Evolutionary conservation across 306 rosid species (phyloP), one percentile per base, ranked within the genome.

Genomic region (Cajanus cajan): DNA sequence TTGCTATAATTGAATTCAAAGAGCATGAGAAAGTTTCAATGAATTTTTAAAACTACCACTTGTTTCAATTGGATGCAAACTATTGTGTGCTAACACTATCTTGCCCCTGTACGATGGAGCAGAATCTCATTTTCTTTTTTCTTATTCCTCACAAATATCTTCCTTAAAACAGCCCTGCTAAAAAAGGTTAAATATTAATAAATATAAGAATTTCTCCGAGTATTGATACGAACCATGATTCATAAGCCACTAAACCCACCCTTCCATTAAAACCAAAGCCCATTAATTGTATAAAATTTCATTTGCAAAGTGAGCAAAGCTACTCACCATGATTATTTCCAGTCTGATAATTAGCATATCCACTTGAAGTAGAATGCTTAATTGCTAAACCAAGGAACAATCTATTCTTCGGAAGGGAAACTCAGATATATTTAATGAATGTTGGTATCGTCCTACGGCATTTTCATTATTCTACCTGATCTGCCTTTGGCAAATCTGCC

Each of bases 381-480:
- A 47, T 61, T 62, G 74, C 19, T 11, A 43, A 34, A 18, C 24
- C 62, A 84, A 41, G 55, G 34, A 59, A 37, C 25, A 21, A 51
- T 40, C n/a, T 57, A 69, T 63, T 75, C 71, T 66, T 41, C 24
- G 74, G 6, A 19, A 59, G 16, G 28, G 19, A 74, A 36, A 39
- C 44, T 41, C 22, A 28, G 55, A 58, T 50, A 61, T 40, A 62
- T 51, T 69, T 18, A 68, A 39, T 28, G 65, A 73, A 61, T 48
- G 78, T 55, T 1, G 25, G 25, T 68, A 40, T 40, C 39, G 55
- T 77, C 57, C 68, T 75, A 40, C n/a, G 71, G 76, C 2, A 50
- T 73, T 74, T 81, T 64, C 43, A 81, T 41, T 69, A 73, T 66
- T 64, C 44, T 86, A 15, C 71, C 59, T 16, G 78, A 62, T 36